Conservation (phyloP, 2,329 filamentous ascomycete genomes). For the Venturia pyrina region DNA sequence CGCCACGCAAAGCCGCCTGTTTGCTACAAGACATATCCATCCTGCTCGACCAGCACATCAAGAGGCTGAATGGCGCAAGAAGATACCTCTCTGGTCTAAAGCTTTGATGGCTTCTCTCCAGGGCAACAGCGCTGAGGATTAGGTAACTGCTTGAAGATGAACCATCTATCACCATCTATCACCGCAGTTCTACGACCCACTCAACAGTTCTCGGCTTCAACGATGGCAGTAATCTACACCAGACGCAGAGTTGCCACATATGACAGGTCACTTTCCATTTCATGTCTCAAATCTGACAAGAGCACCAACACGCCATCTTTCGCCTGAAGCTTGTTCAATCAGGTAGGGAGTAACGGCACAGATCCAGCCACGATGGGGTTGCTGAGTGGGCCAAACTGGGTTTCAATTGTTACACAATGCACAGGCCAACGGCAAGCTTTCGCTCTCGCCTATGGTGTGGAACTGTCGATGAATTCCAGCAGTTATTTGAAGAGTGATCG, state of each 20-base stretch:
- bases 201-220: neutral
- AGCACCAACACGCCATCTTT: neutral
- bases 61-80: neutral
- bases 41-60: neutral
- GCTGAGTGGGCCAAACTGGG: neutral
- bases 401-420: neutral
- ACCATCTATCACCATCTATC: neutral
- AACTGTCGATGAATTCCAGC: neutral
- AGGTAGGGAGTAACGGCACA: neutral
- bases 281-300: neutral
- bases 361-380: slow-evolving; percentile 3
- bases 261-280: neutral
- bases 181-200: neutral
- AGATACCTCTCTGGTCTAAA: neutral
- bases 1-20: neutral
- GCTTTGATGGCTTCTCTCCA: neutral
- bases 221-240: neutral
- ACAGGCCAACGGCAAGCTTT: neutral
- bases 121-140: neutral
- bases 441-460: neutral
- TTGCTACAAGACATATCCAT: neutral
- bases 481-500: neutral
- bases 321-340: neutral
- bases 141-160: neutral
- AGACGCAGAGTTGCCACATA: neutral